phyloP scores from a whole-genome alignment of 2,329 filamentous ascomycete genomes.

The Colletotrichum cuscutae region DNA sequence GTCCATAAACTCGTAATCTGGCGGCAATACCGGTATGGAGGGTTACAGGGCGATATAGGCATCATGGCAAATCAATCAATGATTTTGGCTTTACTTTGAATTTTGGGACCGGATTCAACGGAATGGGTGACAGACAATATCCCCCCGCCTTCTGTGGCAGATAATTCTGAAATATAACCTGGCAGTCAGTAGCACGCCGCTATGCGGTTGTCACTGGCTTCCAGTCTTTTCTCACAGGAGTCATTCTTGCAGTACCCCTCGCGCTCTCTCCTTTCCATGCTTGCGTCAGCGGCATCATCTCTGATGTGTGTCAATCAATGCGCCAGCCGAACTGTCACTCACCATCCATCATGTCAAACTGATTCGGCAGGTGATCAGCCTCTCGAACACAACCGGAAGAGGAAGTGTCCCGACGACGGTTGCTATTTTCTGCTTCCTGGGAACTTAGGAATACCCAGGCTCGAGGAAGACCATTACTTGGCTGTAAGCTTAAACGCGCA shows the following conservation, averaged over 20 bases:
- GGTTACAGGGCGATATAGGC: conserved; percentile 20
- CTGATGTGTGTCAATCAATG: conserved; percentile 4
- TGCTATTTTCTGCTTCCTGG: conserved; percentile 9
- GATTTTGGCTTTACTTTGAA: conserved; percentile 12
- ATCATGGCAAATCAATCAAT: conserved; percentile 25
- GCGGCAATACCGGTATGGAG: conserved; percentile 16
- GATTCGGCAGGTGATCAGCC: not conserved
- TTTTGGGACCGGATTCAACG: conserved; percentile 15
- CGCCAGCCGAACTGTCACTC: not conserved
- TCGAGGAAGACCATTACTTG: not conserved
- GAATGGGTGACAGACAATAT: conserved; percentile 22
- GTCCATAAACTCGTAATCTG: conserved; percentile 21
- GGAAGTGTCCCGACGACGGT: conserved; percentile 7
- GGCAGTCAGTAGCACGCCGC: conserved; percentile 4
- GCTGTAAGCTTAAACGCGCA: conserved; percentile 31
- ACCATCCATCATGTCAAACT: conserved; percentile 6
- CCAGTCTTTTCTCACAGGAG: not conserved
- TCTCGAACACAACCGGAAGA: not conserved
- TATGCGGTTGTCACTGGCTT: not conserved
- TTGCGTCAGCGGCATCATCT: not conserved
- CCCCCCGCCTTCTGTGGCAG: conserved; percentile 17
- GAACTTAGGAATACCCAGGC: not conserved
- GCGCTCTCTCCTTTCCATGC: not conserved
- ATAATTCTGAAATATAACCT: conserved; percentile 32
- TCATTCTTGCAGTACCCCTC: not conserved